These are phyloP conservation scores for Stramenopiles sp. DNA, from an alignment of 352 stramenopile species.

Conservation along the genomic window DNA sequence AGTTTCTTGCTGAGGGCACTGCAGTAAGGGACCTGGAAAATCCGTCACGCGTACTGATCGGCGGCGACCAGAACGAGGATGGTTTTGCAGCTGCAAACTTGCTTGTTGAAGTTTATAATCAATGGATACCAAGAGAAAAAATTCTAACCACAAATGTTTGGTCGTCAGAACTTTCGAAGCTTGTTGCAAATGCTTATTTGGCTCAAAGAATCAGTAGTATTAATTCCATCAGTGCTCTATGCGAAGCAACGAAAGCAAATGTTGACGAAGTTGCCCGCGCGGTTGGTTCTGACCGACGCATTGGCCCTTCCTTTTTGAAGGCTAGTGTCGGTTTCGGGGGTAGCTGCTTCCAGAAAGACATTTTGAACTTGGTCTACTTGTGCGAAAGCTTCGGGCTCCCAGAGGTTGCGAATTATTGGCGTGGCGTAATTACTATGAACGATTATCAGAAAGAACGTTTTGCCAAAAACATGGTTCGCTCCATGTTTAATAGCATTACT, in stretches of 20 bases:
- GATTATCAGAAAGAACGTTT: constrained; percentile 99
- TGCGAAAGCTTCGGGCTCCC: constrained; percentile 89
- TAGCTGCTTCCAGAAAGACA: constrained; percentile 98
- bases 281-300: constrained; percentile 89
- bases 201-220: constrained; percentile 97
- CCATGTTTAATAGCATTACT: constrained; percentile 99
- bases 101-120: constrained; percentile 84
- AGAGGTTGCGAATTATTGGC: constrained; percentile 97
- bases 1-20: constrained; percentile 98
- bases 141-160: constrained; percentile 98
- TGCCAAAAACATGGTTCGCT: constrained; percentile 82
- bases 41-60: constrained; percentile 91
- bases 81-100: constrained; percentile 63
- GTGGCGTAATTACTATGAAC: constrained; percentile 97
- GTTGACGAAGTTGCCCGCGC: constrained; percentile 89
- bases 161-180: constrained; percentile 99
- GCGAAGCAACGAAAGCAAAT: constrained; percentile 91
- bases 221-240: constrained; percentile 98
- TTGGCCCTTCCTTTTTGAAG: constrained; percentile 91
- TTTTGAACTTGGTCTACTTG: constrained; percentile 98
- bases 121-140: constrained; percentile 78
- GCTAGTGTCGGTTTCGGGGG: constrained; percentile 95
- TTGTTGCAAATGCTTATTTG: constrained; percentile 97
- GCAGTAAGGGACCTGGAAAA: constrained; percentile 83
- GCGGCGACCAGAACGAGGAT: constrained; percentile 69